Conservation (phyloP, 495 filamentous ascomycete species). For the Neurospora sp. region DNA sequence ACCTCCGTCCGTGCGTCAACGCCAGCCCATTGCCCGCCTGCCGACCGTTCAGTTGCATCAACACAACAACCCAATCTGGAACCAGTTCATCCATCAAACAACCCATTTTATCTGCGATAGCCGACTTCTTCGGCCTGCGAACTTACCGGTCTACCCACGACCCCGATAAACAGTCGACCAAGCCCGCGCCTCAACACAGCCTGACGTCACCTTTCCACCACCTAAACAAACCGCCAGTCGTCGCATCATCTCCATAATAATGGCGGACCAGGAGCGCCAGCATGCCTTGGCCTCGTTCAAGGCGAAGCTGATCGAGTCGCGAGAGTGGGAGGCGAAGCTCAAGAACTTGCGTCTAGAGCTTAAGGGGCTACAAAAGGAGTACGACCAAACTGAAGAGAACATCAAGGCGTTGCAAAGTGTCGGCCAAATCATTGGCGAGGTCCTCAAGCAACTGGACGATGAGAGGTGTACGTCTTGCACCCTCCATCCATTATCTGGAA, state of each 20-base stretch:
- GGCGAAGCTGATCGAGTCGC: conserved; percentile 84
- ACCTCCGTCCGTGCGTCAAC: background rate
- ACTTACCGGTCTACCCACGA: background rate
- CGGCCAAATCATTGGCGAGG: conserved; percentile 97
- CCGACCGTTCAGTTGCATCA: background rate
- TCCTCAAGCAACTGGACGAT: conserved; percentile 96
- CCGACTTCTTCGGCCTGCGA: background rate
- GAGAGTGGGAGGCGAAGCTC: conserved; percentile 97
- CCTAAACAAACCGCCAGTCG: background rate
- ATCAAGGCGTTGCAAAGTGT: conserved; percentile 99
- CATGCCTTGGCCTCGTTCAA: conserved; percentile 84
- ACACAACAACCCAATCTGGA: background rate
- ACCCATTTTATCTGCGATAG: background rate
- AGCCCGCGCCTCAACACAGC: background rate
- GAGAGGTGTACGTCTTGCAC: conserved; percentile 71
- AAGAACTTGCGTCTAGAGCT: conserved; percentile 87
- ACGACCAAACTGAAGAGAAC: conserved; percentile 95
- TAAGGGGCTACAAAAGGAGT: conserved; percentile 88
- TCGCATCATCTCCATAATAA: conserved; percentile 2
- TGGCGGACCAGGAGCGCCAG: conserved; percentile 56
- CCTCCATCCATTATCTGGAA: background rate
- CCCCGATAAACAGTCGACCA: background rate
- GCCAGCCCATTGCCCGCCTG: conserved; percentile 1
- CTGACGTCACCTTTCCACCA: background rate
- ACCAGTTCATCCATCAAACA: background rate